Conservation (phyloP, 1,284 basidiomycete species). For the Schizophyllum amplum region DNA sequence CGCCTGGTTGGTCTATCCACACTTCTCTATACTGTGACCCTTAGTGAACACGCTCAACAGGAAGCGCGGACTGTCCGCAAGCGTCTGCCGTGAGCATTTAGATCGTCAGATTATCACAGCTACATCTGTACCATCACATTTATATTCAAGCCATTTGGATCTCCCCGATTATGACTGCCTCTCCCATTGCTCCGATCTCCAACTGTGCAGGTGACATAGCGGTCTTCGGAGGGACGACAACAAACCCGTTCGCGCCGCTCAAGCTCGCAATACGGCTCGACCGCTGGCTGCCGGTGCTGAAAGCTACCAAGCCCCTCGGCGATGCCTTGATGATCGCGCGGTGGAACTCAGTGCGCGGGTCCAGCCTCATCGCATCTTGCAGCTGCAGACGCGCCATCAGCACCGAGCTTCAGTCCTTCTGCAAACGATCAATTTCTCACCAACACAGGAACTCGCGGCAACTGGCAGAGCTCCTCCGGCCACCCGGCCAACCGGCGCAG, state of each 20-base stretch:
- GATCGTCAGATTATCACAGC: not conserved
- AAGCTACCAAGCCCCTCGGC: slow-evolving; percentile 47
- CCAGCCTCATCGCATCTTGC: slow-evolving; percentile 54
- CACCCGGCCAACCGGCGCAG: slow-evolving; percentile 69
- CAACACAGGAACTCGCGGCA: slow-evolving; percentile 61
- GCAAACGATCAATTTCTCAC: slow-evolving; percentile 27
- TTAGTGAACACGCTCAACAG: not conserved
- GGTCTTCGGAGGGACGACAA: slow-evolving; percentile 51
- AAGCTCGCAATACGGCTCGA: slow-evolving; percentile 74
- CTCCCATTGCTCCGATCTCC: slow-evolving; percentile 42
- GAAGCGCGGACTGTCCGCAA: not conserved
- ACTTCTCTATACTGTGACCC: too few species aligned
- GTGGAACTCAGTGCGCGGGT: slow-evolving; percentile 77
- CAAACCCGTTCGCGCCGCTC: slow-evolving; percentile 70
- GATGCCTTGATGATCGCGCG: slow-evolving; percentile 54
- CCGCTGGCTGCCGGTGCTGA: slow-evolving; percentile 78
- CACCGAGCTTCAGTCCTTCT: not conserved
- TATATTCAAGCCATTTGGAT: slow-evolving; percentile 19
- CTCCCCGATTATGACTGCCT: slow-evolving; percentile 64
- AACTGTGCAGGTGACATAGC: slow-evolving; percentile 30
- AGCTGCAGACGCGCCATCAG: slow-evolving; percentile 30
- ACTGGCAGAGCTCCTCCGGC: slow-evolving; percentile 41
- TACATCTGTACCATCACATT: not conserved
- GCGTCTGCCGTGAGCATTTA: not conserved
- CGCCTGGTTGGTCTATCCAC: slow-evolving; percentile 37